Conservation (phyloP, 2,329 filamentous ascomycete genomes). For the Aspergillus floridensis region DNA sequence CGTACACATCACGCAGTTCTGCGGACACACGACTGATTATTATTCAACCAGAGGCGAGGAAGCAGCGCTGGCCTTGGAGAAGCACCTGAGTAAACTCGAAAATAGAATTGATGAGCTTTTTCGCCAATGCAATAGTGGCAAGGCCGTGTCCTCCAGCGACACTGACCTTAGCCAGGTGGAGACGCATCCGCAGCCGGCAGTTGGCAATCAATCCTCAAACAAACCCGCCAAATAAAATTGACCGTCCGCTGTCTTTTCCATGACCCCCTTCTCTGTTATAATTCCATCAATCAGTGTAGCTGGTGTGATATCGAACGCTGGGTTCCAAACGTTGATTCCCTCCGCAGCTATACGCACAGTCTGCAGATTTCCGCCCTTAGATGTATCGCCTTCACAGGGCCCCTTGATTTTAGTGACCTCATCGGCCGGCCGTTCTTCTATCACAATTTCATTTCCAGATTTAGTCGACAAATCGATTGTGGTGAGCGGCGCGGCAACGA, state of each 20-base stretch:
- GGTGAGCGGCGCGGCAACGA: slow-evolving; percentile 91
- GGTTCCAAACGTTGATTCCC: slow-evolving; percentile 89
- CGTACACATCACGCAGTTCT: background rate
- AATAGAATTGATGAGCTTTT: slow-evolving; percentile 45
- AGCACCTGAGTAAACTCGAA: slow-evolving; percentile 54
- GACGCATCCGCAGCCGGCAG: background rate
- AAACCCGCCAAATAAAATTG: slow-evolving; percentile 58
- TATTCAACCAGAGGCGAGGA: slow-evolving; percentile 50
- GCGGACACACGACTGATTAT: background rate
- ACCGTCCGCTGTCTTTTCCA: slow-evolving; percentile 71
- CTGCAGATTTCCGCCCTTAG: slow-evolving; percentile 51
- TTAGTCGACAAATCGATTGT: slow-evolving; percentile 84
- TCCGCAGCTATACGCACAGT: slow-evolving; percentile 75
- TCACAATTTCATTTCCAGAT: slow-evolving; percentile 76
- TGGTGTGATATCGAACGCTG: slow-evolving; percentile 93
- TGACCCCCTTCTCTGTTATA: slow-evolving; percentile 85
- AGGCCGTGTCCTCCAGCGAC: background rate
- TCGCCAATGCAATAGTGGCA: background rate
- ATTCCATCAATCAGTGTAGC: slow-evolving; percentile 86
- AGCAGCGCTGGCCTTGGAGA: slow-evolving; percentile 55
- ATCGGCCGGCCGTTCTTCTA: slow-evolving; percentile 77
- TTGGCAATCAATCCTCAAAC: slow-evolving; percentile 20
- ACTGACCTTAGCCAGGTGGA: background rate
- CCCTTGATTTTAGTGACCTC: slow-evolving; percentile 86
- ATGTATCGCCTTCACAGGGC: slow-evolving; percentile 61